Base-by-base conservation (phyloP, 345 rosid species). In the Eucalyptus camaldulensis region DNA sequence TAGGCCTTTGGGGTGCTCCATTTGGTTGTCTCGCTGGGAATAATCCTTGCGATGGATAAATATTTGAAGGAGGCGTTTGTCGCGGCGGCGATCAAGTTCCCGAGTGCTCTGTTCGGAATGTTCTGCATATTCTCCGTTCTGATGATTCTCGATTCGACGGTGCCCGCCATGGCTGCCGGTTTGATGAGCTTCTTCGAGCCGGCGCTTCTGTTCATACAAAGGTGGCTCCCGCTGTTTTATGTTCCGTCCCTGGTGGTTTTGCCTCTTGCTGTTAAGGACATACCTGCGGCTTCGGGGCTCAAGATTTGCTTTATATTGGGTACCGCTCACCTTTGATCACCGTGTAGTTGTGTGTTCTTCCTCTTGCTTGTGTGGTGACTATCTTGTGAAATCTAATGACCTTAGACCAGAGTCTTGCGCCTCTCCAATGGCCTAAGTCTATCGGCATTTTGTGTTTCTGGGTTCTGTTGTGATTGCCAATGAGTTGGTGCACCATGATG, bases 191-290 rank as follows among this genome's bases (percentile, higher is more conserved):
- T 97, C 93, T 97, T 97, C 86, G 93, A 97, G 92, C 99, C 98
- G 24, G 98, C 96, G 16, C 92, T 97, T 88, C 44, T 95, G 81
- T 97, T 97, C 92, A 96, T 97, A 47, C 99, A 97, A 67, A 96
- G 98, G 94, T 97, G 99, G 99, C 97, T 97, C 90, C 99, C 99
- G 3, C 90, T 96, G 96, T 97, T 97, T 92, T 97, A 97, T 49
- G 99, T 97, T 85, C 99, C 99, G 53, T 96, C 96, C 31, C 92
- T 97, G 88, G 99, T 97, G 24, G 96, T 96, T 85, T 92, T 97
- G 92, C 99, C 99, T 11, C 97, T 97, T 80, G 95, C 99, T 51
- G 96, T 96, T 87, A 94, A 93, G 88, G 99, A 96, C 88, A 97
- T 97, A 87, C 99, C 99, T 15, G 95, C 99, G 12, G 97, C 98